These are phyloP conservation scores for Globisporangium radiosum DNA, from an alignment of 352 stramenopile genomes.

Conservation along the genomic window DNA sequence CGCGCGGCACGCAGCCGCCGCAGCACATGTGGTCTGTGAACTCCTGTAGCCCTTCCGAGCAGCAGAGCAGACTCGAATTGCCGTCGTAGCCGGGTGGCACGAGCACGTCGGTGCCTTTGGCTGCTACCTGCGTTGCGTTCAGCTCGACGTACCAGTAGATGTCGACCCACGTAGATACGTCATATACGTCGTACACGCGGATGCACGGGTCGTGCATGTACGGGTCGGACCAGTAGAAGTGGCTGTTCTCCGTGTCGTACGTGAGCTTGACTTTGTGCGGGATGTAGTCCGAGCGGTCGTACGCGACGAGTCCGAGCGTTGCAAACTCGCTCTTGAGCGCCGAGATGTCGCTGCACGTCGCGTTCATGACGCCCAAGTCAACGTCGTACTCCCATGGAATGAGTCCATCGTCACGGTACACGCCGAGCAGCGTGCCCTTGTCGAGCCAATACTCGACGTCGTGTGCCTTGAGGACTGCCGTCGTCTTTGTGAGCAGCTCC, in stretches of 20 bases:
- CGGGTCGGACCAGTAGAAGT: conserved; percentile 76
- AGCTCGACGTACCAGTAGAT: conserved; percentile 81
- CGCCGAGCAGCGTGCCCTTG: conserved; percentile 67
- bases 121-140: conserved; percentile 29
- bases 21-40: conserved; percentile 73
- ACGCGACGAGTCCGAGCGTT: conserved; percentile 49
- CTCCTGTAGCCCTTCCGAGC: conserved; percentile 53
- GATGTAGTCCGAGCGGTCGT: conserved; percentile 67
- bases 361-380: conserved; percentile 75
- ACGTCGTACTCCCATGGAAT: conserved; percentile 82
- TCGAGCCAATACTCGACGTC: conserved; percentile 80
- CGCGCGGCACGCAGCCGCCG: conserved; percentile 55
- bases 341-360: conserved; percentile 60
- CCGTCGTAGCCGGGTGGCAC: conserved; percentile 55
- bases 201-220: conserved; percentile 72
- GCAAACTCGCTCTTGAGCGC: conserved; percentile 60
- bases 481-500: conserved; percentile 59
- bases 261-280: conserved; percentile 79
- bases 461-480: conserved; percentile 50
- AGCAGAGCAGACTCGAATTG: conserved; percentile 61
- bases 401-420: conserved; percentile 59
- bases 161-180: conserved; percentile 65
- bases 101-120: conserved; percentile 38
- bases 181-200: conserved; percentile 56
- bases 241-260: conserved; percentile 77